Evolutionary conservation across 139 green algal species (phyloP).

Genomic region (Chlorella sp.): DNA sequence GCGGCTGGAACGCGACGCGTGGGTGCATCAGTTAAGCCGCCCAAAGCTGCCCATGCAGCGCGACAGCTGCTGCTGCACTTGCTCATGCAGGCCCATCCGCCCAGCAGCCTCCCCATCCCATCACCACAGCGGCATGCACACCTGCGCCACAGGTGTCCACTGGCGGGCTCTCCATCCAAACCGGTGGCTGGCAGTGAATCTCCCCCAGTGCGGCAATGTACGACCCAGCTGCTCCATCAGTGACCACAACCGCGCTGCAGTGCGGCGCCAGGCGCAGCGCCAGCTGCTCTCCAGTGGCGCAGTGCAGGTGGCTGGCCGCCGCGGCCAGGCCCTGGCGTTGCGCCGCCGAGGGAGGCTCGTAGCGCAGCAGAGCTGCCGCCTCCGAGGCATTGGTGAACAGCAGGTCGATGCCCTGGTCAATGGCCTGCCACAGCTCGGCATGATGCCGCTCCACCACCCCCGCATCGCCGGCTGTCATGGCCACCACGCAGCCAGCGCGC

Average conservation of each 20-base stretch:
- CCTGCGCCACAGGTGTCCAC: constrained; percentile 91
- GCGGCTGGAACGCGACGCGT: no score
- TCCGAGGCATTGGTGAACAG: constrained; percentile 84
- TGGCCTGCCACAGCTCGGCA: constrained; percentile 55
- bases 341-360: not conserved
- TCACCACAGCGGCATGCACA: not conserved
- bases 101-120: no score
- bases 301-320: constrained; percentile 5
- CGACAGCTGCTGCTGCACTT: no score
- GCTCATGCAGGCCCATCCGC: no score
- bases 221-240: constrained; percentile 79
- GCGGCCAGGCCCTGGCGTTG: constrained; percentile 1
- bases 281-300: constrained; percentile 49
- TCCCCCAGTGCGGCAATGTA: constrained; percentile 66
- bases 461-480: constrained; percentile 86
- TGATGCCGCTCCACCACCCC: constrained; percentile 81
- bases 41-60: no score
- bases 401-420: constrained; percentile 77
- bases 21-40: no score
- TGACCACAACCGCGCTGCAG: constrained; percentile 82
- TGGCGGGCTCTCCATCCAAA: constrained; percentile 70
- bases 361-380: constrained; percentile 48
- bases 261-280: constrained; percentile 63
- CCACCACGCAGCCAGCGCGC: constrained; percentile 70
- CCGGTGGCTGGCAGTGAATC: constrained; percentile 69